Conservation (phyloP, 2,329 filamentous ascomycete genomes). For the Davidsoniella eucalypti region DNA sequence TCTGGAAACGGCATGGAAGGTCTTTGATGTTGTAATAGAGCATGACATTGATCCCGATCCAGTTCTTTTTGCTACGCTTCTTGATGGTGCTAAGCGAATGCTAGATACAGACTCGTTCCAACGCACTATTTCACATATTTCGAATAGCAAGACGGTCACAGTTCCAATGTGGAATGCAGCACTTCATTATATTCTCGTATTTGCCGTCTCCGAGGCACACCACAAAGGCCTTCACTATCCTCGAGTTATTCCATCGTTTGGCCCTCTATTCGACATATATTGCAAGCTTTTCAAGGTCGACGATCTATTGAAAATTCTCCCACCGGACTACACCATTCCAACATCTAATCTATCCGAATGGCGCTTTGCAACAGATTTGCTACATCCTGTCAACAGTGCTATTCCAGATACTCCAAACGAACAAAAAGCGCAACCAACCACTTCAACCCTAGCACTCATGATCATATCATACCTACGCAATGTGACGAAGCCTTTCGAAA, state of each 20-base stretch:
- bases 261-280: conserved; percentile 33
- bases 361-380: conserved; percentile 12
- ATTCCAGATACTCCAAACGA: background rate
- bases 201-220: conserved; percentile 25
- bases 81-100: conserved; percentile 50
- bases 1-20: conserved; percentile 42
- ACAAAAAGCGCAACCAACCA: conserved; percentile 21
- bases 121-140: conserved; percentile 8
- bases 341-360: conserved; percentile 8
- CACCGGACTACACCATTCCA: conserved; percentile 11
- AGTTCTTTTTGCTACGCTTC: conserved; percentile 50
- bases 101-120: conserved; percentile 35
- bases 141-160: conserved; percentile 6
- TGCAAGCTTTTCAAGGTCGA: conserved; percentile 29
- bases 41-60: conserved; percentile 45
- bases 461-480: conserved; percentile 28
- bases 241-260: conserved; percentile 25
- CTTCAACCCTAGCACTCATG: conserved; percentile 30
- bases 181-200: conserved; percentile 33
- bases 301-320: conserved; percentile 27
- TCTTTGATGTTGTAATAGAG: conserved; percentile 45
- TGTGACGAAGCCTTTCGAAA: conserved; percentile 23
- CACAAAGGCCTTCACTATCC: conserved; percentile 18
- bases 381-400: conserved; percentile 3
- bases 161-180: conserved; percentile 22